A percentile compares a stretch with the other conserved stretches of the same genome.
phyloP scores from a whole-genome alignment of 305 asterid genomes.

The Striga hermonthica region DNA sequence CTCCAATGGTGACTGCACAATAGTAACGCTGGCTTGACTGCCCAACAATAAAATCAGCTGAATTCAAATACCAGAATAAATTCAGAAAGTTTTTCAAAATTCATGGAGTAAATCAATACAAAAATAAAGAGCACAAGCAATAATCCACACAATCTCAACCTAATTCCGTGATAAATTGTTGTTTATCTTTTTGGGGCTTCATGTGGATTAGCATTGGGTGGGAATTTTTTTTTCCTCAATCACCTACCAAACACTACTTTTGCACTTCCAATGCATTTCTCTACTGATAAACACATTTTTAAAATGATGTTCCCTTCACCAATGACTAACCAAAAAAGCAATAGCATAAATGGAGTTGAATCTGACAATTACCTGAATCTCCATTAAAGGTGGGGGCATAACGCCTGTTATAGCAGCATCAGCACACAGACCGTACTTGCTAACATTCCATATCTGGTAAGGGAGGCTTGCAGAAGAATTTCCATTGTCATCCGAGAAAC shows the following conservation, averaged over 20 bases:
- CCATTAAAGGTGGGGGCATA: slow-evolving; percentile 98
- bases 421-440: slow-evolving; percentile 77
- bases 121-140: not conserved
- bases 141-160: too few relatives aligned
- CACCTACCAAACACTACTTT: too few relatives aligned
- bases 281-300: too few relatives aligned
- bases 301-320: too few relatives aligned
- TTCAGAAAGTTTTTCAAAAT: slow-evolving; percentile 48
- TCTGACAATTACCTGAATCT: slow-evolving; percentile 57
- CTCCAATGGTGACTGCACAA: slow-evolving; percentile 87
- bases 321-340: too few relatives aligned
- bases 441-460: slow-evolving; percentile 86
- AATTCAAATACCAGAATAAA: slow-evolving; percentile 76
- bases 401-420: slow-evolving; percentile 95
- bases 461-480: slow-evolving; percentile 54
- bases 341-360: not conserved
- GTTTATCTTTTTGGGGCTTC: too few relatives aligned
- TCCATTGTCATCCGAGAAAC: slow-evolving; percentile 42
- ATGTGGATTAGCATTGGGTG: too few relatives aligned
- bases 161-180: too few relatives aligned
- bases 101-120: slow-evolving; percentile 30
- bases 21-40: slow-evolving; percentile 94
- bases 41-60: slow-evolving; percentile 95
- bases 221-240: too few relatives aligned
- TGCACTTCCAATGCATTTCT: too few relatives aligned